Percentiles rank a stretch among this genome's conserved stretches.
Evolutionary conservation across 2,329 filamentous ascomycete genomes (phyloP).

Genomic region (Exophiala oligosperma): DNA sequence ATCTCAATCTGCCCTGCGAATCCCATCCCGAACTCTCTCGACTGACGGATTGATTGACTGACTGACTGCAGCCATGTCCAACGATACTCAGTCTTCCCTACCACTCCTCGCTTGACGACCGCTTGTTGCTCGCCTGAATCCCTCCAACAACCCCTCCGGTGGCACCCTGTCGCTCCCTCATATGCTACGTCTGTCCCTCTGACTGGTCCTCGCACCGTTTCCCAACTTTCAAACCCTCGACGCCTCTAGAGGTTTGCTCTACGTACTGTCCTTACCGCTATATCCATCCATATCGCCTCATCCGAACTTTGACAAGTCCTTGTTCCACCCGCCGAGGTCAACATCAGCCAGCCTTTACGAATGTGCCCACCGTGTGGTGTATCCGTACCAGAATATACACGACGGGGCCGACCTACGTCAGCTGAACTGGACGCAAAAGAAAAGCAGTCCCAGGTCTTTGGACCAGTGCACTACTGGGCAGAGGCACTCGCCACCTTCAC

Average conservation of each 20-base stretch:
- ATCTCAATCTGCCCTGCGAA: not conserved
- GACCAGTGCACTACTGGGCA: not conserved
- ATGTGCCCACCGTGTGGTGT: not conserved
- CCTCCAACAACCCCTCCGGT: constrained; percentile 14
- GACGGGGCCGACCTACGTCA: constrained; percentile 6
- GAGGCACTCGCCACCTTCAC: constrained; percentile 16
- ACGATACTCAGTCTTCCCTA: constrained; percentile 1
- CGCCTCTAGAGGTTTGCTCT: constrained; percentile 17
- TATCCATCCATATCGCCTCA: constrained; percentile 1
- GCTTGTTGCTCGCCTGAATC: constrained; percentile 23
- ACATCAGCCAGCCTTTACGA: not conserved
- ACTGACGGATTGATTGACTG: not conserved
- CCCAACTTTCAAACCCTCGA: constrained; percentile 1
- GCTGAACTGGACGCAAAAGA: constrained; percentile 1
- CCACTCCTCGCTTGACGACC: constrained; percentile 9
- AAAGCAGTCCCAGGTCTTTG: constrained; percentile 4
- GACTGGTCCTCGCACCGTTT: constrained; percentile 18
- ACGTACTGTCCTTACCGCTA: constrained; percentile 27
- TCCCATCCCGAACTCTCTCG: not conserved
- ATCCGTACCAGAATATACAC: not conserved
- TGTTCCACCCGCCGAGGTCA: not conserved
- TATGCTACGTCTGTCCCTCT: constrained; percentile 14
- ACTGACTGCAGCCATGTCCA: constrained; percentile 11
- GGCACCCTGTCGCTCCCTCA: constrained; percentile 9
- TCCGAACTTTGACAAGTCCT: not conserved